phyloP scores from a whole-genome alignment of 2,329 filamentous ascomycete genomes.

The Hypoxylon sp. region DNA sequence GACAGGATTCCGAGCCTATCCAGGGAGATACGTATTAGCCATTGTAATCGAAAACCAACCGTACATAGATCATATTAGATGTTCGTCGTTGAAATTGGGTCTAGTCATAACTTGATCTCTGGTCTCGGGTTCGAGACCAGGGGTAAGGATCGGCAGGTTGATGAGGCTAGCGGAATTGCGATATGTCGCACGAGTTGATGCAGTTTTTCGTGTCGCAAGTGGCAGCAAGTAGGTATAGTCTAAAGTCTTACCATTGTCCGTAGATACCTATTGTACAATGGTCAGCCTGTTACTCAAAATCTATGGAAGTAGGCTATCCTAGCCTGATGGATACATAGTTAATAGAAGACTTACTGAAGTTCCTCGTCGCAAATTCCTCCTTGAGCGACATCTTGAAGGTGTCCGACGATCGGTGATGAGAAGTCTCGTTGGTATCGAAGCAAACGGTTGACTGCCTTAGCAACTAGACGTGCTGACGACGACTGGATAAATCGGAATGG shows the following conservation, averaged over 20 bases:
- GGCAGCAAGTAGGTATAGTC: slow-evolving; percentile 15
- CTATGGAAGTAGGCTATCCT: slow-evolving; percentile 30
- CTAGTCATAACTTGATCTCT: background rate
- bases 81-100: background rate
- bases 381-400: slow-evolving; percentile 75
- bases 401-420: slow-evolving; percentile 3
- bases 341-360: slow-evolving; percentile 74
- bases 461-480: slow-evolving; percentile 37
- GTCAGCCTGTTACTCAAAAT: slow-evolving; percentile 54
- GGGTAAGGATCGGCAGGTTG: background rate
- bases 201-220: slow-evolving; percentile 10
- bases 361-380: slow-evolving; percentile 79
- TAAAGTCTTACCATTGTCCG: slow-evolving; percentile 76
- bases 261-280: slow-evolving; percentile 73
- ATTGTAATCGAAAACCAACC: background rate
- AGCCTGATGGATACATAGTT: slow-evolving; percentile 19
- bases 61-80: background rate
- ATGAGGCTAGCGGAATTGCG: slow-evolving; percentile 1
- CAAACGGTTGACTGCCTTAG: slow-evolving; percentile 8
- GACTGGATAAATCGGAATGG: slow-evolving; percentile 34
- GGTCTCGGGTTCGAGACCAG: background rate
- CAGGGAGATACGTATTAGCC: slow-evolving; percentile 40
- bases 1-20: slow-evolving; percentile 77
- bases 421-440: slow-evolving; percentile 25
- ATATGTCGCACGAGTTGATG: slow-evolving; percentile 15